Evolutionary conservation across 2,329 filamentous ascomycete genomes (phyloP), one percentile per base, ranked within the genome.

Genomic region (Tolypocladium amazonense): DNA sequence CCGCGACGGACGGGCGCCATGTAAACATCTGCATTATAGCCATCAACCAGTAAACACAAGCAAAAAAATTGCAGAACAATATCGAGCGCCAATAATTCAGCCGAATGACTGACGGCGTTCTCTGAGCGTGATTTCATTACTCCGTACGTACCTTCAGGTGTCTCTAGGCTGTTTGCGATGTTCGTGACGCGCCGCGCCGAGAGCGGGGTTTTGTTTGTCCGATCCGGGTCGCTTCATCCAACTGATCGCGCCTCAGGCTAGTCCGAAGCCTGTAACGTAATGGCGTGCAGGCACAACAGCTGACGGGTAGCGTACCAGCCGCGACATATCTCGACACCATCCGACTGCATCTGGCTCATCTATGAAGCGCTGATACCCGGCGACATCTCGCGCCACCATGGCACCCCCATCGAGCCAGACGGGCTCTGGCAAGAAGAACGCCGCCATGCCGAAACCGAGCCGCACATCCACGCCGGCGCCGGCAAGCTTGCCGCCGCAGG

Each of bases 401-500:
- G 81, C 84, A 70, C 81, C 82, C 35, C 76, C 76, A 59, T 78
- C 81, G 56, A 79, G 81, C 65, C 82, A 86, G 68, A 84, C 85
- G 67, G 84, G 84, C 60, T 84, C 83, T 33, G 80, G 84, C 70
- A 88, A 87, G 76, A 90, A 90, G 75, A 74, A 74, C 63, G 76
- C 79, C 62, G 80, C 80, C 65, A 81, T 85, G 62, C 83, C 83
- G 65, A 85, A 86, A 65, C 88, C 87, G 66, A 92, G 88, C 70
- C 87, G 89, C 69, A 92, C 92, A 73, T 90, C 88, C 41, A 93
- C 89, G 20, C 90, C 89, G 41, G 71, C 70, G 50, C 72, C 73
- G 14, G 81, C 76, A 68, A 80, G 66, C 72, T 78, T 85, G 45
- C 82, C 82, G 2, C 77, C 80, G 6, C 77, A 82, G 66, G 78